phyloP scores from a whole-genome alignment of 352 stramenopile genomes.

The Globisporangium heterothallicum region DNA sequence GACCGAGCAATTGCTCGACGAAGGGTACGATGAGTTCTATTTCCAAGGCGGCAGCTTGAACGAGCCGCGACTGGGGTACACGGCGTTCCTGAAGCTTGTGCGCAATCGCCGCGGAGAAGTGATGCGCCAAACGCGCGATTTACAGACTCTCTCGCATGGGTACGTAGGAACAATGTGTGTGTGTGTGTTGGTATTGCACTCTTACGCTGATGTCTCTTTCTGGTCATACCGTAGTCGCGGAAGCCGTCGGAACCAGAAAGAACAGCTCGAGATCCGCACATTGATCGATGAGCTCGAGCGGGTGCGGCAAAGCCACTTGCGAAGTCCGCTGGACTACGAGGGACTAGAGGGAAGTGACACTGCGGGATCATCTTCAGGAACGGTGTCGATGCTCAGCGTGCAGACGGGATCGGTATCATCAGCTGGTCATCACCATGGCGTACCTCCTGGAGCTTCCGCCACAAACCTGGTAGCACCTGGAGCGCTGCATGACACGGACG shows the following conservation, averaged over 20 bases:
- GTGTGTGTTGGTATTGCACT: not conserved
- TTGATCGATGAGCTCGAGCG: conserved; percentile 54
- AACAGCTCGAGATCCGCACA: conserved; percentile 46
- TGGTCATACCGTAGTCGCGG: conserved; percentile 7
- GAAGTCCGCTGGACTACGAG: conserved; percentile 20
- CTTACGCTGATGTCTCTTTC: not conserved
- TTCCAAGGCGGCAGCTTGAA: conserved; percentile 51
- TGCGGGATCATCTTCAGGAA: not conserved
- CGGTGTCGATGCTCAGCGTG: conserved; percentile 4
- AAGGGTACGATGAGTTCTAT: conserved; percentile 69
- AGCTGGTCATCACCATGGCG: conserved; percentile 3
- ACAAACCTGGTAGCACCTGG: not conserved
- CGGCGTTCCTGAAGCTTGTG: conserved; percentile 61
- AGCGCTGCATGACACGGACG: conserved; percentile 18
- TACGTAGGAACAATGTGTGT: conserved; percentile 11
- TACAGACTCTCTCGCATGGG: conserved; percentile 13
- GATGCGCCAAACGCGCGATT: conserved; percentile 18
- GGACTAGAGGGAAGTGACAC: conserved; percentile 8
- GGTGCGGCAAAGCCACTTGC: conserved; percentile 26
- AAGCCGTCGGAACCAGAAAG: conserved; percentile 29
- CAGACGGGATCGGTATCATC: conserved; percentile 14
- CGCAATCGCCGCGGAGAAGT: conserved; percentile 59
- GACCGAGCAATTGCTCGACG: conserved; percentile 59
- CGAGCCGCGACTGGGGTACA: conserved; percentile 49
- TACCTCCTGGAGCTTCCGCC: not conserved